Conservation (phyloP, 2,329 filamentous ascomycete genomes). For the Laburnicola sp. region DNA sequence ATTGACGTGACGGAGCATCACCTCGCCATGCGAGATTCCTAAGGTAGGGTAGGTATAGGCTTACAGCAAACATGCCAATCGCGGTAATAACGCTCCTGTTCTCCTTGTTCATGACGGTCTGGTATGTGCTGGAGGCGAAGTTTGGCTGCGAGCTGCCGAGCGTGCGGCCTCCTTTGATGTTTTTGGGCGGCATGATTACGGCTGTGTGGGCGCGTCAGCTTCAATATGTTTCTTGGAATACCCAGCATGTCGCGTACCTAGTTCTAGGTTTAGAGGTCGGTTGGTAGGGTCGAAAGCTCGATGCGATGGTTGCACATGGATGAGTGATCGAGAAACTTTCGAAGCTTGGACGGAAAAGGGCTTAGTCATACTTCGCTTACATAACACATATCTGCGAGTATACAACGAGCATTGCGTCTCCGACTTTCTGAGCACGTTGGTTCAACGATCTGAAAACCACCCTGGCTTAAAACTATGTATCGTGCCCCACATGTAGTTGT, state of each 20-base stretch:
- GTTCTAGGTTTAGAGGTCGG: slow-evolving; percentile 2
- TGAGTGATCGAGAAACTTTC: slow-evolving; percentile 31
- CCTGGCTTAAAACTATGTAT: too few relatives aligned
- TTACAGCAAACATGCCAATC: slow-evolving; percentile 56
- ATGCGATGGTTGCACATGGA: slow-evolving; percentile 21
- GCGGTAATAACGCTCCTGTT: slow-evolving; percentile 55
- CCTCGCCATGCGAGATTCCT: neutral
- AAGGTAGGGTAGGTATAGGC: slow-evolving; percentile 20
- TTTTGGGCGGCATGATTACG: slow-evolving; percentile 37
- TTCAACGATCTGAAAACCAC: too few relatives aligned
- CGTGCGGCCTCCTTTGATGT: slow-evolving; percentile 30
- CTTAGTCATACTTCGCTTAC: too few relatives aligned
- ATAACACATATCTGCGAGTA: too few relatives aligned
- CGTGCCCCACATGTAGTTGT: too few relatives aligned
- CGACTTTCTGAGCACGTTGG: too few relatives aligned
- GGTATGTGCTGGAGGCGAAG: slow-evolving; percentile 47
- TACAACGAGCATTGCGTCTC: too few relatives aligned
- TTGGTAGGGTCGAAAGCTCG: slow-evolving; percentile 2
- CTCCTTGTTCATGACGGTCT: slow-evolving; percentile 51
- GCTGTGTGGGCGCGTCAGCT: neutral
- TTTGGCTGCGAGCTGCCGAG: slow-evolving; percentile 35
- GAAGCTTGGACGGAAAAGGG: slow-evolving; percentile 1
- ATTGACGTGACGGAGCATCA: slow-evolving; percentile 1
- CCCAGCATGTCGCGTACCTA: slow-evolving; percentile 9
- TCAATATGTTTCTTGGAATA: neutral